These are phyloP conservation scores for Tylopilus cervinicoccineus DNA, from an alignment of 768 basidiomycete species.

Conservation along the genomic window DNA sequence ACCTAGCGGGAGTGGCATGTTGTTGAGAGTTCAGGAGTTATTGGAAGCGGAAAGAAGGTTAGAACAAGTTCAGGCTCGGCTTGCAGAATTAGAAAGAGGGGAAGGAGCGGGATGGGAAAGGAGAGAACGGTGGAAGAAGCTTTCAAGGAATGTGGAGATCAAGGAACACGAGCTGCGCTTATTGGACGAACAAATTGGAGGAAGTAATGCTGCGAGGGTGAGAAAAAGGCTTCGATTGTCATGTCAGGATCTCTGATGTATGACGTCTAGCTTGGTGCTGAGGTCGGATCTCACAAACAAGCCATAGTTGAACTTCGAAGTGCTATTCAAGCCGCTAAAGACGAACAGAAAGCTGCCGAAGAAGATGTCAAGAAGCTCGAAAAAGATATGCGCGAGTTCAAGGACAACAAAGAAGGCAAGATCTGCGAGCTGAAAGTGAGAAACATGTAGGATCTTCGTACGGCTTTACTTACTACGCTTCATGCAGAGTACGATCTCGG, in stretches of 20 bases:
- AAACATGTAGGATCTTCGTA: not conserved
- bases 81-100: conserved; percentile 52
- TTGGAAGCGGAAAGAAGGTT: conserved; percentile 62
- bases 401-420: conserved; percentile 98
- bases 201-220: conserved; percentile 88
- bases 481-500: conserved; percentile 62
- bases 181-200: conserved; percentile 78
- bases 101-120: conserved; percentile 48
- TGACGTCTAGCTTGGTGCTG: conserved; percentile 62
- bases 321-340: conserved; percentile 60
- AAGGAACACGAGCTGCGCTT: conserved; percentile 84
- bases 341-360: conserved; percentile 73
- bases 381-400: conserved; percentile 97
- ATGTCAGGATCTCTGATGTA: not conserved
- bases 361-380: conserved; percentile 85
- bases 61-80: conserved; percentile 40
- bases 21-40: conserved; percentile 83
- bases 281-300: conserved; percentile 71
- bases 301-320: conserved; percentile 54
- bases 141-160: conserved; percentile 74
- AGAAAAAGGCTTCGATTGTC: conserved; percentile 21
- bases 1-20: conserved; percentile 65
- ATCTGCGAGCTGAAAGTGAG: conserved; percentile 87
- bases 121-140: conserved; percentile 57
- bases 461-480: not conserved